Base-by-base conservation (phyloP, 202 grass and related monocot genomes). In the Eragrostis tef region DNA sequence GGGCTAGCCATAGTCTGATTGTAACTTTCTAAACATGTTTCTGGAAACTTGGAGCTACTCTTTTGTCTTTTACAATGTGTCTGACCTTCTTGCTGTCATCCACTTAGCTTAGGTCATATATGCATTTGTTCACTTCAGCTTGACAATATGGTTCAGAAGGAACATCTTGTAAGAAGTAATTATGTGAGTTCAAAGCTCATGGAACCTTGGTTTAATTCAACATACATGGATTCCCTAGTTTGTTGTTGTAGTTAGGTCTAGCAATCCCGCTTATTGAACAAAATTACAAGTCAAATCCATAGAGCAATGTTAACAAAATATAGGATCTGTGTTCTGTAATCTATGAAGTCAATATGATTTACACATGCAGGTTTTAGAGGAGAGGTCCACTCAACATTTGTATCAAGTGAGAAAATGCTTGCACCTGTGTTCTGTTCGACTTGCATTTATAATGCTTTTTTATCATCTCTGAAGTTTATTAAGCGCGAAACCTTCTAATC, bases 391-490 rank as follows among this genome's bases (percentile, higher is more conserved):
- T 71, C 4, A 15, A 78, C 70, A 26, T 20, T 69, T 31, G 19
- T 84, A 24, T 42, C 53, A 78, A 11, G 9, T 78, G 53, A 78
- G 27, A 24, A 71, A 73, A 27, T 47, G 14, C 8, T 10, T 65
- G 43, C 64, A 27, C 14, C 47, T 64, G 45, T 41, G 5, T 44
- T 73, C 7, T 77, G 7, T 36, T 53, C 1, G n/a, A 24, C 45
- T 8, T 82, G 14, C 8, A 47, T 7, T 64, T 26, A 69, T 72
- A 51, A 64, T 43, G 9, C 2, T 10, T 70, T 50, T 50, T 50
- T 52, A 66, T 51, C 3, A 27, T 12, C 13, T 71, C 0, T 20
- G 11, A 71, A 78, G 20, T 25, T 52, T 47, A 85, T 21, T 24
- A 63, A 73, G 36, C 17, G 6, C 9, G 20, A 65, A 31, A 9